Percentiles rank a stretch among this genome's conserved stretches.
Conservation (phyloP, 208 protist species). For the Zelonia costaricensis region DNA sequence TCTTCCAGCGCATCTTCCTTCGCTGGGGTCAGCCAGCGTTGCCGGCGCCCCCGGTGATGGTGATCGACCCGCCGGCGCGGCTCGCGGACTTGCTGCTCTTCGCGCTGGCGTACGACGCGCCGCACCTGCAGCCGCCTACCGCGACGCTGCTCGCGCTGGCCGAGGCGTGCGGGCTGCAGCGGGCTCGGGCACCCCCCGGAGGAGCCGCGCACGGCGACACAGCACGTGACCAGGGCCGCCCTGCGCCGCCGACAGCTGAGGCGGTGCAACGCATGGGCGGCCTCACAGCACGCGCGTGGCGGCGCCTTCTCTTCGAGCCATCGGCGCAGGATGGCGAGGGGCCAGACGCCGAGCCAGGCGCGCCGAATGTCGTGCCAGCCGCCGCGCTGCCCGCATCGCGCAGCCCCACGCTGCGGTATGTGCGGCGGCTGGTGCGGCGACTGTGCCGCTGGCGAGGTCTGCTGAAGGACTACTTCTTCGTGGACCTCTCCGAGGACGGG, state of each 20-base stretch:
- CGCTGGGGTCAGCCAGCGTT: constrained; percentile 63
- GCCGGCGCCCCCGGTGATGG: constrained; percentile 37
- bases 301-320: constrained; percentile 13
- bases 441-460: constrained; percentile 65
- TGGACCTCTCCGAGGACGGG: constrained; percentile 54
- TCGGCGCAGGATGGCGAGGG: neutral
- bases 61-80: constrained; percentile 35
- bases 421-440: constrained; percentile 46
- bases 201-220: neutral
- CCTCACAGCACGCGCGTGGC: constrained; percentile 14
- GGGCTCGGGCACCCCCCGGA: neutral
- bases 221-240: neutral
- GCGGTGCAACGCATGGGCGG: constrained; percentile 11
- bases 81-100: constrained; percentile 50
- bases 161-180: constrained; percentile 8
- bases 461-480: constrained; percentile 82
- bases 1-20: constrained; percentile 83
- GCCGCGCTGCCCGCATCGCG: too few relatives aligned
- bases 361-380: too few relatives aligned
- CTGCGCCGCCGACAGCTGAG: constrained; percentile 1
- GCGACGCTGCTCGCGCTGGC: constrained; percentile 23
- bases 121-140: constrained; percentile 24
- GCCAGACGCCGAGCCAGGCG: too few relatives aligned
- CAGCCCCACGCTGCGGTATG: constrained; percentile 31
- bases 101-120: constrained; percentile 54